These are phyloP conservation scores for Gossypium anomalum DNA, from an alignment of 345 rosid species.

Conservation along the genomic window DNA sequence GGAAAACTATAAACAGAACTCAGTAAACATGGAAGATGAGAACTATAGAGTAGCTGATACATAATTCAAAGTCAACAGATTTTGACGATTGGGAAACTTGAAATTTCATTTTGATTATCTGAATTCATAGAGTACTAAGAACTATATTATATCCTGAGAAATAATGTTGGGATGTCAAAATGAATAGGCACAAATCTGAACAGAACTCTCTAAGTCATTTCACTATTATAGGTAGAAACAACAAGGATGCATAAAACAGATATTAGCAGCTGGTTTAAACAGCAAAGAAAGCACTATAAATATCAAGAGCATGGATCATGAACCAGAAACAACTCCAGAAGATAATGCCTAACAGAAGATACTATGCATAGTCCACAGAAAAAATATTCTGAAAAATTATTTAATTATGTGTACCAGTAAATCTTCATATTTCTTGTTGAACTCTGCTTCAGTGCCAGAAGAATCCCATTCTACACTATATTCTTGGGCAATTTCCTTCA, in stretches of 20 bases:
- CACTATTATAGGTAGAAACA: not conserved
- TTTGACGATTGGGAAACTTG: not conserved
- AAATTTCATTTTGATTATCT: not conserved
- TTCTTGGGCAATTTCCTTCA: conserved; percentile 82
- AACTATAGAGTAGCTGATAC: not conserved
- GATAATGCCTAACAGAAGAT: not conserved
- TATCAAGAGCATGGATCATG: not conserved
- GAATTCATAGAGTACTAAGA: not conserved
- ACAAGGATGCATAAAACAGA: not conserved
- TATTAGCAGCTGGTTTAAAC: not conserved
- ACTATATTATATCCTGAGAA: not conserved
- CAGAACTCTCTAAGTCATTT: not conserved
- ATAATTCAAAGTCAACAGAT: not conserved
- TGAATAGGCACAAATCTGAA: not conserved
- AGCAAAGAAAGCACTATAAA: conserved; percentile 8
- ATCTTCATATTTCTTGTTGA: conserved; percentile 82
- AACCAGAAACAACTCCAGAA: conserved; percentile 4
- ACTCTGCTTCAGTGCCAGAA: conserved; percentile 78
- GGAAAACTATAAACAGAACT: not conserved
- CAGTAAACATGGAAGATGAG: not conserved
- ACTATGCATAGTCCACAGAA: not conserved
- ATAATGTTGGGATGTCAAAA: not conserved
- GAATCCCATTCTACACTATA: conserved; percentile 74
- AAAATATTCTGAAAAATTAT: conserved; percentile 13
- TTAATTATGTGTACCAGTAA: conserved; percentile 49